Evolutionary conservation across 306 rosid genomes (phyloP).

Genomic region (Glycine tomentella): DNA sequence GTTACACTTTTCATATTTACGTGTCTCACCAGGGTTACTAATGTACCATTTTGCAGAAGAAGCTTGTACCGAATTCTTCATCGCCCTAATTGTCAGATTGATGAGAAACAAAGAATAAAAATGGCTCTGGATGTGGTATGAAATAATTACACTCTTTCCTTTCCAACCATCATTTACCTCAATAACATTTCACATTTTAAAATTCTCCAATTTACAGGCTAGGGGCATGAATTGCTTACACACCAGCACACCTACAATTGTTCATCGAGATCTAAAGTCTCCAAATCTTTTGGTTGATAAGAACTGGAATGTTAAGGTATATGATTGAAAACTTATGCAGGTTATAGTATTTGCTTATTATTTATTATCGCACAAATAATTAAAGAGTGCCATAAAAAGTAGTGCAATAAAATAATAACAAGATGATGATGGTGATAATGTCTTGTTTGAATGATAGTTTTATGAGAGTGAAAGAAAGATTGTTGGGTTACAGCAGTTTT

Average conservation of each 20-base stretch:
- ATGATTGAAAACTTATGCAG: constrained; percentile 34
- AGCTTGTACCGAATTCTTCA: constrained; percentile 90
- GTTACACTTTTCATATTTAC: constrained; percentile 30
- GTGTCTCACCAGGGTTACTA: constrained; percentile 20
- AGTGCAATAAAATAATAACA: neutral
- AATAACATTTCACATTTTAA: constrained; percentile 43
- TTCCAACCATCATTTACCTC: constrained; percentile 26
- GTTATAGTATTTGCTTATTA: neutral
- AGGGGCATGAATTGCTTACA: constrained; percentile 99
- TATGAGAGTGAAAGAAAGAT: neutral
- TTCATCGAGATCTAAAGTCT: constrained; percentile 97
- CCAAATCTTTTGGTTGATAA: constrained; percentile 97
- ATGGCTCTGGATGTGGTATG: constrained; percentile 99
- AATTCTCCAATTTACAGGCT: constrained; percentile 68
- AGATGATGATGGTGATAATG: neutral
- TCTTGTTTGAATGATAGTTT: neutral
- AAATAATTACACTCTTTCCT: constrained; percentile 34
- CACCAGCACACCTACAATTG: constrained; percentile 88
- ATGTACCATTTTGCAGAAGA: constrained; percentile 68
- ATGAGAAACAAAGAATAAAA: constrained; percentile 89
- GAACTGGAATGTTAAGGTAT: constrained; percentile 98
- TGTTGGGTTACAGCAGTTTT: constrained; percentile 14
- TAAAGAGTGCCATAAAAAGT: constrained; percentile 5
- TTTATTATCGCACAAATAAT: neutral
- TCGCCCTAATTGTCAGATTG: constrained; percentile 87